Conservation (phyloP, 768 basidiomycete genomes). For the Suillus subalutaceus region DNA sequence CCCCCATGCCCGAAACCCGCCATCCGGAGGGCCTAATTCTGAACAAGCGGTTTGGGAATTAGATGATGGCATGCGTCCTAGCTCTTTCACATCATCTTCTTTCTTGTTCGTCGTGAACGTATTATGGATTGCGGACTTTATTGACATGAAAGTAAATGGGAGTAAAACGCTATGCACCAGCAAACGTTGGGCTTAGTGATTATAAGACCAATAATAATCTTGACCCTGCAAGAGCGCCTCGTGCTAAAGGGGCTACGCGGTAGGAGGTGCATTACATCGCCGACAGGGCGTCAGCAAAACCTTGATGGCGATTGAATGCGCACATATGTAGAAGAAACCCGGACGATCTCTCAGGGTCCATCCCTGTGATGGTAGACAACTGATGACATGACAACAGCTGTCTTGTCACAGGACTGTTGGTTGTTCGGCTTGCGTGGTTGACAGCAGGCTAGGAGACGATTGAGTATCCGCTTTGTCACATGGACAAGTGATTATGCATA, state of each 20-base stretch:
- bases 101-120: background rate
- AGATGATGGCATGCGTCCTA: no score
- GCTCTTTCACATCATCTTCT: background rate
- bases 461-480: background rate
- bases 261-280: background rate
- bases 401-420: no score
- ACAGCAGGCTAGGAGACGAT: background rate
- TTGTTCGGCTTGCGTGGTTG: background rate
- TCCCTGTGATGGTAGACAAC: background rate
- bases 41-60: background rate
- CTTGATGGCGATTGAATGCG: background rate
- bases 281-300: no score
- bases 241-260: background rate
- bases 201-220: background rate
- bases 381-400: background rate
- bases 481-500: background rate
- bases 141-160: background rate
- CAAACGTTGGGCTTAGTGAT: background rate
- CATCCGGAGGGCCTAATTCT: conserved; percentile 10
- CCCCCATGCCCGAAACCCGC: conserved; percentile 15
- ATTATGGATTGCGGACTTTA: background rate
- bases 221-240: background rate
- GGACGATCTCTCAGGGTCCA: background rate
- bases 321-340: background rate
- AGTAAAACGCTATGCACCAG: background rate